phyloP scores from a whole-genome alignment of 2,329 filamentous ascomycete species.

The Niveomyces coronatus region DNA sequence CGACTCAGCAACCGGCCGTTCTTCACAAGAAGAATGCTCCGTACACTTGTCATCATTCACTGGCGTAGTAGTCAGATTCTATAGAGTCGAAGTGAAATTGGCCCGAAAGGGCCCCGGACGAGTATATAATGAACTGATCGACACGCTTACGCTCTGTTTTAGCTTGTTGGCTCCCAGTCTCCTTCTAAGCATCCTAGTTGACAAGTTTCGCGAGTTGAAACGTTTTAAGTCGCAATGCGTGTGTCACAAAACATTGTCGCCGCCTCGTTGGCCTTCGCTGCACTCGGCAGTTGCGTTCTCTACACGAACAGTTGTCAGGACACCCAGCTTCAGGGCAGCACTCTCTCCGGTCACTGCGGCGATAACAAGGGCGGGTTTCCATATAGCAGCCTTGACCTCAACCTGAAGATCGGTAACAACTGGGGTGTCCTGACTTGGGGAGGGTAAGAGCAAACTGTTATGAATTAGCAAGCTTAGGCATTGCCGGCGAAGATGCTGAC shows the following conservation, averaged over 20 bases:
- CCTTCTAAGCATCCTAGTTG: no score
- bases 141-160: no score
- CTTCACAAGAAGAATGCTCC: no score
- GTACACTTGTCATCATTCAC: no score
- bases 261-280: slow-evolving; percentile 3
- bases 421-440: slow-evolving; percentile 6
- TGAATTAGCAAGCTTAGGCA: neutral
- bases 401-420: slow-evolving; percentile 2
- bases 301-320: slow-evolving; percentile 5
- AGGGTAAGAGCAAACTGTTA: neutral
- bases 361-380: slow-evolving; percentile 5
- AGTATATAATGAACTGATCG: no score
- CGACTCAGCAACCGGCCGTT: no score
- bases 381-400: slow-evolving; percentile 2
- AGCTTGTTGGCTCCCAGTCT: no score
- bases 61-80: no score
- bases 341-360: slow-evolving; percentile 4
- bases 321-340: slow-evolving; percentile 1
- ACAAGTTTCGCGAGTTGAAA: no score
- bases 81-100: no score
- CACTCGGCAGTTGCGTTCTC: slow-evolving; percentile 4
- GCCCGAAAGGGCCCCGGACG: no score
- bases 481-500: neutral
- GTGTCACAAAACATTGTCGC: neutral
- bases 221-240: slow-evolving; percentile 1